phyloP scores from a whole-genome alignment of 495 filamentous ascomycete species.

The Penicillium psychrofluorescens region DNA sequence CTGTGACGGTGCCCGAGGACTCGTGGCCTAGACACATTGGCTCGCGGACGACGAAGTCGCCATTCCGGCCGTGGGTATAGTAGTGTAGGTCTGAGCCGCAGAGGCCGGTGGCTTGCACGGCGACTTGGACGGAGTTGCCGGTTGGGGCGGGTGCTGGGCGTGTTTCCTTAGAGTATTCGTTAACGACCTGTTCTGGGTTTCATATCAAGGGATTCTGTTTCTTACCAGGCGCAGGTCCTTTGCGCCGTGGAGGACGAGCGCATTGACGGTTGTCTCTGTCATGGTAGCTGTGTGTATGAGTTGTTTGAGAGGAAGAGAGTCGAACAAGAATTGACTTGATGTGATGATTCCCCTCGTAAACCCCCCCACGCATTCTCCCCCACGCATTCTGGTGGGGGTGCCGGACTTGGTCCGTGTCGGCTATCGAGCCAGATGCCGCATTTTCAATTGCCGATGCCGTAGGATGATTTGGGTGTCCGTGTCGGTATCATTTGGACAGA shows the following conservation, averaged over 20 bases:
- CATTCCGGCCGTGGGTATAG: slow-evolving; percentile 78
- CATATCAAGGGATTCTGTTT: background rate
- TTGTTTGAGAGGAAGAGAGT: background rate
- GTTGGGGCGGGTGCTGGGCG: slow-evolving; percentile 30
- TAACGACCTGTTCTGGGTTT: too few species aligned
- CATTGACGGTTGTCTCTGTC: slow-evolving; percentile 33
- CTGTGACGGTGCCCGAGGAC: slow-evolving; percentile 63
- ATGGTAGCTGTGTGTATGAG: slow-evolving; percentile 1
- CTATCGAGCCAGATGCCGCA: slow-evolving; percentile 12
- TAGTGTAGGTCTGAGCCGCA: slow-evolving; percentile 83
- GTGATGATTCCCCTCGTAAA: slow-evolving; percentile 5
- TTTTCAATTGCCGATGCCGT: slow-evolving; percentile 24
- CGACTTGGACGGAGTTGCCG: slow-evolving; percentile 61
- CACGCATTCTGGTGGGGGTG: slow-evolving; percentile 2
- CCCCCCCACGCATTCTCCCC: too few species aligned
- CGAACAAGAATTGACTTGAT: background rate
- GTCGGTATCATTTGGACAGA: too few species aligned
- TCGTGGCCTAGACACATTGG: slow-evolving; percentile 77
- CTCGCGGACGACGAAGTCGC: slow-evolving; percentile 65
- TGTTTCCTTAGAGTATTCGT: slow-evolving; percentile 27
- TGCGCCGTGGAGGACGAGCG: slow-evolving; percentile 63
- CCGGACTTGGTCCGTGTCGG: slow-evolving; percentile 32
- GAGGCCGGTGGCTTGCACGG: slow-evolving; percentile 67
- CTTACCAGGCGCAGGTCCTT: slow-evolving; percentile 61
- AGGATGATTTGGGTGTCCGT: background rate